These are phyloP conservation scores for Starmerella asiatica DNA, from an alignment of 805 yeast species.

Conservation along the genomic window DNA sequence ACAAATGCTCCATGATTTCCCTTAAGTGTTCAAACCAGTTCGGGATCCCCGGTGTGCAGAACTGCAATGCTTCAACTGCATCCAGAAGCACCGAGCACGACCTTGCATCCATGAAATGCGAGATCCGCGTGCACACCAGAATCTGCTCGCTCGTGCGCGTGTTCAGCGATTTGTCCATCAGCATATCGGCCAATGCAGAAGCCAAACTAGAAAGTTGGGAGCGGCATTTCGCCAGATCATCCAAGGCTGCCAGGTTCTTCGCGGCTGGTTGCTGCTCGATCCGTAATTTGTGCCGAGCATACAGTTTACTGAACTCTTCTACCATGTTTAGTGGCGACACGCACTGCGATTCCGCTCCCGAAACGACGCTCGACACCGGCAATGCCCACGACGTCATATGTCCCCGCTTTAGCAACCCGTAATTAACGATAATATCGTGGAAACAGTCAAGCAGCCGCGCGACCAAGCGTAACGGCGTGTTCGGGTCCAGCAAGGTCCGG, in stretches of 20 bases:
- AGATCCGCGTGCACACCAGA: constrained; percentile 15
- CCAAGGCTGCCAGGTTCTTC: background rate
- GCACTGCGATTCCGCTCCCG: background rate
- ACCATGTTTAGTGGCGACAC: constrained; percentile 1
- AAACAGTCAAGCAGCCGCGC: constrained; percentile 8
- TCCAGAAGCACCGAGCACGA: constrained; percentile 35
- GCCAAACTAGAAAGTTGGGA: constrained; percentile 1
- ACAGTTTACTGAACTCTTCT: background rate
- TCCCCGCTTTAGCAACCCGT: constrained; percentile 1
- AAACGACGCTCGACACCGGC: background rate
- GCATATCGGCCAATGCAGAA: background rate
- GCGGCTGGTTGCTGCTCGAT: background rate
- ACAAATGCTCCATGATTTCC: constrained; percentile 36
- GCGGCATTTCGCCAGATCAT: background rate
- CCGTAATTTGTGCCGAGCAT: background rate
- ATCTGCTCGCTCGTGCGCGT: constrained; percentile 13
- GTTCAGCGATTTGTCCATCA: constrained; percentile 3
- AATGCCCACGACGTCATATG: constrained; percentile 3
- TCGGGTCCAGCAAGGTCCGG: constrained; percentile 2
- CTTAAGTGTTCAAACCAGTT: constrained; percentile 40
- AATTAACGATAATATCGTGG: constrained; percentile 2
- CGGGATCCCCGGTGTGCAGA: constrained; percentile 41
- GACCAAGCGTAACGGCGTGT: constrained; percentile 8
- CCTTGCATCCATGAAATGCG: constrained; percentile 29
- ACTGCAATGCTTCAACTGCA: constrained; percentile 35